Percentiles rank a stretch among this genome's conserved stretches.
Evolutionary conservation across 225 moss, liverwort and hornwort species (phyloP).

Genomic region (Sphagnum contortum): DNA sequence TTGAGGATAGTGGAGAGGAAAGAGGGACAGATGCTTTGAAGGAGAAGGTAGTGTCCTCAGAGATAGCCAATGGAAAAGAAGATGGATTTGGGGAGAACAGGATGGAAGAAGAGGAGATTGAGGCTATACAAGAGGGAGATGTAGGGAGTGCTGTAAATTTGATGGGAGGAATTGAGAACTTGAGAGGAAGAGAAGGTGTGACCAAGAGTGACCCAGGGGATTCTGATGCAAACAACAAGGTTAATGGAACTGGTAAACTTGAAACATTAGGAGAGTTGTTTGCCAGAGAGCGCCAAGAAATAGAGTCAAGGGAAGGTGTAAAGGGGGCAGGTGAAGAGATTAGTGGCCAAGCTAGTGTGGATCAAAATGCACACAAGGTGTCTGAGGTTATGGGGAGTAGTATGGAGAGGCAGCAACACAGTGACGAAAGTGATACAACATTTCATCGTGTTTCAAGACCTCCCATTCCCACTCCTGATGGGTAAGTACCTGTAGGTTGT

Average conservation of each 20-base stretch:
- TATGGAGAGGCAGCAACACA: constrained; percentile 26
- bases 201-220: constrained; percentile 10
- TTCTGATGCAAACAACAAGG: constrained; percentile 6
- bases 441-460: constrained; percentile 24
- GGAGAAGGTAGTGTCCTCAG: no score
- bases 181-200: constrained; percentile 4
- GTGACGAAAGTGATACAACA: constrained; percentile 20
- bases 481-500: constrained; percentile 19
- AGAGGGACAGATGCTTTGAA: no score
- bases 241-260: constrained; percentile 22
- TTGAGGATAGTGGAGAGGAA: background rate
- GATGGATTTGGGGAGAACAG: no score
- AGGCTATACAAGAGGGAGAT: no score
- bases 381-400: constrained; percentile 29
- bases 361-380: constrained; percentile 18
- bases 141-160: no score
- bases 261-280: constrained; percentile 49
- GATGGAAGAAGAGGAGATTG: no score
- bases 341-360: constrained; percentile 20
- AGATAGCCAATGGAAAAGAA: no score
- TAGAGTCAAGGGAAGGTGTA: constrained; percentile 34
- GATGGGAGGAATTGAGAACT: background rate
- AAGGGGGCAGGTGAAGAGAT: constrained; percentile 33
- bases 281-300: constrained; percentile 26
- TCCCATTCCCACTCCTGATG: constrained; percentile 23